Evolutionary conservation across 306 rosid species (phyloP).

Genomic region (Quercus parvula): DNA sequence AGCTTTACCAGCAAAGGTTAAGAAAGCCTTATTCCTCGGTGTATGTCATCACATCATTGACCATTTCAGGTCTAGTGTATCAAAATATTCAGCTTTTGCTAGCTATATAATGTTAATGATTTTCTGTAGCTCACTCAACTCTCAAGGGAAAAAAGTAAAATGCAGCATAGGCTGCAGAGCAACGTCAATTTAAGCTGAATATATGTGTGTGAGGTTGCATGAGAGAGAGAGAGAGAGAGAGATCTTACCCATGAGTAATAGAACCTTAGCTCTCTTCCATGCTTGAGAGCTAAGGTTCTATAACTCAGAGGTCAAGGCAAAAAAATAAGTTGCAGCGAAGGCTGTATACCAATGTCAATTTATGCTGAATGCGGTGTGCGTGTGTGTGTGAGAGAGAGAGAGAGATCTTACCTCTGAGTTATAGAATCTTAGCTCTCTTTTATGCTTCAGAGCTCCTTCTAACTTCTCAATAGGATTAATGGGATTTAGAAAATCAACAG

Average conservation of each 20-base stretch:
- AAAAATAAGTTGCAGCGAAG: no score
- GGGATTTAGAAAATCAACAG: constrained; percentile 78
- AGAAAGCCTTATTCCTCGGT: not conserved
- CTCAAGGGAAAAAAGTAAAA: not conserved
- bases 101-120: not conserved
- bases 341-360: no score
- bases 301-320: no score
- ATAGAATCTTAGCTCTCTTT: constrained; percentile 78
- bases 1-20: not conserved
- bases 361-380: no score
- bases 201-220: no score
- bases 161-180: not conserved
- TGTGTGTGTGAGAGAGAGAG: not conserved
- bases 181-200: not conserved
- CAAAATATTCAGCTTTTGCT: not conserved
- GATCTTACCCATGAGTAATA: constrained; percentile 76
- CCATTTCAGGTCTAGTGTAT: not conserved
- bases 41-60: not conserved
- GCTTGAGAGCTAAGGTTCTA: constrained; percentile 39
- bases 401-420: constrained; percentile 68
- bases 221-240: not conserved
- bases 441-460: constrained; percentile 64
- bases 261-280: constrained; percentile 71
- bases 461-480: constrained; percentile 88
- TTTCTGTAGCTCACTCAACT: not conserved